A percentile compares a stretch with the other conserved stretches of the same genome.
Conservation (phyloP, 129 eudicot species). For the Pseudognaphalium luteoalbum region DNA sequence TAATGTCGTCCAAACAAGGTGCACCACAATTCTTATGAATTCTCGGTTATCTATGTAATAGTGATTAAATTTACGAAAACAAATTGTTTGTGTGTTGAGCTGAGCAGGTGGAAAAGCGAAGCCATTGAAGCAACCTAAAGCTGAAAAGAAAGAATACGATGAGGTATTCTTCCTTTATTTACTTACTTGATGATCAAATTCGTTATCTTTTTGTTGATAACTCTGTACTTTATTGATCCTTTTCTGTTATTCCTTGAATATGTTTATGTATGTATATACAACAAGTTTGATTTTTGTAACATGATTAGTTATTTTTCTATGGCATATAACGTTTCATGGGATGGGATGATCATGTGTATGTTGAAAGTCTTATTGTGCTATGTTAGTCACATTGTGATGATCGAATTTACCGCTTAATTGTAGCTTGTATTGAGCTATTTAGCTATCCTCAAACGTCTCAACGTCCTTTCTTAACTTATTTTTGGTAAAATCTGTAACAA, state of each 20-base stretch:
- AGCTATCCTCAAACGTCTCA: background rate
- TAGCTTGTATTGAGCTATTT: background rate
- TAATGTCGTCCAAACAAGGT: too few species aligned
- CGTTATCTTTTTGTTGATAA: too few species aligned
- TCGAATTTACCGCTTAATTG: background rate
- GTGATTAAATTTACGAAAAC: background rate
- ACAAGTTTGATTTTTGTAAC: background rate
- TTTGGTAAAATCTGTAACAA: background rate
- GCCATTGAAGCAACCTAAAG: slow-evolving; percentile 86
- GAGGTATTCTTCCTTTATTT: slow-evolving; percentile 44
- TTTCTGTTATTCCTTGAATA: too few species aligned
- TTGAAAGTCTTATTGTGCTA: background rate
- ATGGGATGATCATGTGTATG: too few species aligned
- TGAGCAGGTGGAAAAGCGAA: slow-evolving; percentile 80
- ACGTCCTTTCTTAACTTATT: background rate
- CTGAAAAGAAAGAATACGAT: slow-evolving; percentile 76
- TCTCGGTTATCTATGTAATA: too few species aligned
- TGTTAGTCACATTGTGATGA: too few species aligned
- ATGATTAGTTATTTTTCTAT: background rate
- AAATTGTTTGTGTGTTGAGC: background rate
- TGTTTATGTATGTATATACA: too few species aligned
- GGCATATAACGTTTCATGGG: too few species aligned
- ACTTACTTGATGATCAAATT: too few species aligned
- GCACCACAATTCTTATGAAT: too few species aligned
- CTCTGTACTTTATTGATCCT: too few species aligned